These are phyloP conservation scores for Mycena albidolilacea DNA, from an alignment of 768 basidiomycete species.

Conservation along the genomic window DNA sequence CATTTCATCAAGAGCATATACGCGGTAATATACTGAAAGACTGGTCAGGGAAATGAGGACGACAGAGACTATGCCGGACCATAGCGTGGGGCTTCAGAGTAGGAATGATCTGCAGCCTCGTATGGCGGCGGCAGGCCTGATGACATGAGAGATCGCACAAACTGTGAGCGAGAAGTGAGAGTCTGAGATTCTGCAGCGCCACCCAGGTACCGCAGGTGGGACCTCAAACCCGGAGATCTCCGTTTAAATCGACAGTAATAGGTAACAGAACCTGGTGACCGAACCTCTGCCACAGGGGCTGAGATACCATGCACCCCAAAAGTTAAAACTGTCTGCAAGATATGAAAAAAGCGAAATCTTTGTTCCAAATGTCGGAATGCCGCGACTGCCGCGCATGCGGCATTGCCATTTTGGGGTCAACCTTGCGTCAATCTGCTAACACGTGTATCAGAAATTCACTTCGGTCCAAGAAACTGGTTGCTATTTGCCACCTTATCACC, in stretches of 20 bases:
- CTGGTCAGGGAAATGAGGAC: conserved; percentile 17
- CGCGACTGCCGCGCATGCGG: conserved; percentile 13
- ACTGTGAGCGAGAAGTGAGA: conserved; percentile 21
- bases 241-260: conserved; percentile 19
- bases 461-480: conserved; percentile 11
- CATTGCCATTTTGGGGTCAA: conserved; percentile 15
- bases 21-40: conserved; percentile 25
- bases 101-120: conserved; percentile 18
- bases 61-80: conserved; percentile 20
- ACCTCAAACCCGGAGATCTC: conserved; percentile 4
- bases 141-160: conserved; percentile 20
- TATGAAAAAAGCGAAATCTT: conserved; percentile 14
- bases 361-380: conserved; percentile 16
- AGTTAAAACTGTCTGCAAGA: conserved; percentile 16
- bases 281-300: conserved; percentile 1
- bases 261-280: conserved; percentile 17
- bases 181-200: conserved; percentile 19
- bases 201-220: conserved; percentile 20
- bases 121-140: conserved; percentile 14
- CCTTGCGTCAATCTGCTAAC: not conserved
- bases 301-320: conserved; percentile 15
- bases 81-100: conserved; percentile 19
- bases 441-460: conserved; percentile 20
- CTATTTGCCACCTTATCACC: conserved; percentile 6
- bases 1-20: conserved; percentile 19